Base-by-base conservation (phyloP, 2,329 filamentous ascomycete genomes). In the Purpureocillium lavendulum region DNA sequence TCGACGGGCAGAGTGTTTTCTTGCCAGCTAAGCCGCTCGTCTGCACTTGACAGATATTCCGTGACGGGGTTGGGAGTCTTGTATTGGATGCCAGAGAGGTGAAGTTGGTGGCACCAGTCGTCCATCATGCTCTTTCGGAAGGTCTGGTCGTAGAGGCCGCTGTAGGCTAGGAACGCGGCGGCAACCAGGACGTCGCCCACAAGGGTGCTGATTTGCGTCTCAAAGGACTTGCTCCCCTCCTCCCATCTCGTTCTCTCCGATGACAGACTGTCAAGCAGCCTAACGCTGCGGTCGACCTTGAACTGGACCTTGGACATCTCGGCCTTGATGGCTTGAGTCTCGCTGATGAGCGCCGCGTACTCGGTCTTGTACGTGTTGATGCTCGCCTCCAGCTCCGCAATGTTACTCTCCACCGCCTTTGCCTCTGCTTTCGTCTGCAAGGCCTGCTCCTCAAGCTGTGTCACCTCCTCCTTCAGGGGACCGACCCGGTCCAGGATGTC, bases 51-150 rank as follows among this genome's bases (percentile, higher is more conserved):
- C 13, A 98, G 73, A 55, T 96, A 98, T 59, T 98, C 92, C 0
- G 92, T 95, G 35, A 98, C 77, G 1, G 92, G 88, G 55, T 97
- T 97, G 53, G 89, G 87, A 42, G 82, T 77, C 69, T 98, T 98
- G 75, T 84, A 95, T 48, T 81, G 80, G 57, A 98, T 84, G 33
- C 90, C 89, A n/a, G 92, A 97, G 32, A 92, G 76, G 36, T 86
- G 82, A 49, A 98, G 78, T 62, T 98, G 92, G 53, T 94, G 82
- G 45, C 92, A 74, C 92, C 92, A 98, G 61, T 98, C 92, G 50
- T 98, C 92, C 64, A 92, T 80, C 88, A 98, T 96, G 8, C 83
- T 82, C 66, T 96, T 96, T 57, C 92, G 82, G 77, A 96, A 97
- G 44, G 92, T 92, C 58, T 98, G 94, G 58, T 98, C 92, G 58